A percentile compares a stretch with the other conserved stretches of the same genome.
phyloP scores from a whole-genome alignment of 1,284 basidiomycete species.

The Stereum hirsutum region DNA sequence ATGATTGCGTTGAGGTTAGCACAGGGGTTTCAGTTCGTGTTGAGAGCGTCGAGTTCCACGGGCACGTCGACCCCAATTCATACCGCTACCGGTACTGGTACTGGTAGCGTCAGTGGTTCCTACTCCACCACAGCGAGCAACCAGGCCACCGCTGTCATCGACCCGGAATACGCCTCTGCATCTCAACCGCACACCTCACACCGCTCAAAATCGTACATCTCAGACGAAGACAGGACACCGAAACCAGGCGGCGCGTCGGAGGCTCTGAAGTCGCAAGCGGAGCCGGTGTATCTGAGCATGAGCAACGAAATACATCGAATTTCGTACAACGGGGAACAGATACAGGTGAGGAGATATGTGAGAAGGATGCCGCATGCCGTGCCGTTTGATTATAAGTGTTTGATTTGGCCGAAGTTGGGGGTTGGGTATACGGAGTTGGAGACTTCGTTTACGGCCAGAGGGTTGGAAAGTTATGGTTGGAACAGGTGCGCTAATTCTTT shows the following conservation, averaged over 20 bases:
- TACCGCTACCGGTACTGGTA: too few relatives aligned
- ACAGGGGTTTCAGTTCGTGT: slow-evolving; percentile 98
- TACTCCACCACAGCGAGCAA: too few relatives aligned
- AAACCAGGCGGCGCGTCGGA: slow-evolving; percentile 26
- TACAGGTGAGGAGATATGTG: slow-evolving; percentile 85
- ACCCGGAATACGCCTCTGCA: slow-evolving; percentile 20
- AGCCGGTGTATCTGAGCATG: slow-evolving; percentile 88
- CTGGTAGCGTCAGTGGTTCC: too few relatives aligned
- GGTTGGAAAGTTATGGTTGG: slow-evolving; percentile 76
- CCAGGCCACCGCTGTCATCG: too few relatives aligned
- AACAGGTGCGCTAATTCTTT: slow-evolving; percentile 43
- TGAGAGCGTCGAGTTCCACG: too few relatives aligned
- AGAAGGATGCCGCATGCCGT: slow-evolving; percentile 58
- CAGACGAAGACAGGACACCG: slow-evolving; percentile 44
- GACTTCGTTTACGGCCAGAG: slow-evolving; percentile 73
- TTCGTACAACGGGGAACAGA: slow-evolving; percentile 78
- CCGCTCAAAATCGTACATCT: slow-evolving; percentile 46
- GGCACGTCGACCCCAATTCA: too few relatives aligned
- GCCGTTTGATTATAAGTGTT: slow-evolving; percentile 74
- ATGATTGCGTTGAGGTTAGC: slow-evolving; percentile 90
- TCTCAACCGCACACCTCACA: slow-evolving; percentile 21
- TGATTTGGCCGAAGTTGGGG: slow-evolving; percentile 90
- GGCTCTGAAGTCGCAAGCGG: slow-evolving; percentile 54
- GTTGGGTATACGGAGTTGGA: slow-evolving; percentile 78
- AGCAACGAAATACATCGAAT: slow-evolving; percentile 93